Evolutionary conservation across 257 asterid genomes (phyloP).

Genomic region (Schizonepeta tenuifolia): DNA sequence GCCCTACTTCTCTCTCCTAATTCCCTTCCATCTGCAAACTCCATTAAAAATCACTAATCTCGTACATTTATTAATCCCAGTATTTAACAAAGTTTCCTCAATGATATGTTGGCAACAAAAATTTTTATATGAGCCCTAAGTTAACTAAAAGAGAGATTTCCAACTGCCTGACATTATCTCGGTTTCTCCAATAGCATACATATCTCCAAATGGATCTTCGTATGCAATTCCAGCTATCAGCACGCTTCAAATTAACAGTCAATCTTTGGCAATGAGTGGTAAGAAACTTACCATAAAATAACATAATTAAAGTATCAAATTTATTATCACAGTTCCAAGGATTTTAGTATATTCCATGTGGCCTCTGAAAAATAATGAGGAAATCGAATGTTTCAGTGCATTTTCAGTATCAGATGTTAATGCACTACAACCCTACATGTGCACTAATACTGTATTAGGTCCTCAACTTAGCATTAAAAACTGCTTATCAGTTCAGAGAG

Average conservation of each 20-base stretch:
- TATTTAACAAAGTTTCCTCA: background rate
- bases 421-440: background rate
- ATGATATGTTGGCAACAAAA: background rate
- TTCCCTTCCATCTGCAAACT: conserved; percentile 4
- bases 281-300: too few relatives aligned
- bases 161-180: background rate
- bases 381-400: conserved; percentile 27
- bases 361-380: conserved; percentile 37
- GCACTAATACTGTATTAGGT: background rate
- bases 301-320: conserved; percentile 37
- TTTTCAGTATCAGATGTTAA: background rate
- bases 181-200: conserved; percentile 3
- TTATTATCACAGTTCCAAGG: conserved; percentile 34
- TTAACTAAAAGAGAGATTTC: conserved; percentile 14
- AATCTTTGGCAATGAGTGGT: conserved; percentile 20
- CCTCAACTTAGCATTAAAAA: too few relatives aligned
- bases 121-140: conserved; percentile 24
- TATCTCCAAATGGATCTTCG: background rate
- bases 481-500: conserved; percentile 16
- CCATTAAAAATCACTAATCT: background rate
- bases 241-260: conserved; percentile 11
- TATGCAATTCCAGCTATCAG: conserved; percentile 12
- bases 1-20: background rate
- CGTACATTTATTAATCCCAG: background rate
- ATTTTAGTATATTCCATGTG: conserved; percentile 45